phyloP scores from a whole-genome alignment of 805 yeast genomes.

The Candida gorgasii region DNA sequence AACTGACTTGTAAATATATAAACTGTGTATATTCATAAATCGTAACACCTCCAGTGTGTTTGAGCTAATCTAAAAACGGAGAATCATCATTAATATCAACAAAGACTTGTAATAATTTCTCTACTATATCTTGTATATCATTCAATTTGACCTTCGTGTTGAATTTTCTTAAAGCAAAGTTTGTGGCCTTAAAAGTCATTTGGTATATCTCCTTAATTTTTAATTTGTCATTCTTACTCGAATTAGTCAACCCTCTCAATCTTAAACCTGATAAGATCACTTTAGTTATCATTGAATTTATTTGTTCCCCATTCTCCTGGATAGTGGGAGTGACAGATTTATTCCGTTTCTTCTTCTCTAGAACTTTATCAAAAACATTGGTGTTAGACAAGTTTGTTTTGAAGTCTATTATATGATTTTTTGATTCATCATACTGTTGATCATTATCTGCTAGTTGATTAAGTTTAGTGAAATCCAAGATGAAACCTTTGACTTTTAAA shows the following conservation, averaged over 20 bases:
- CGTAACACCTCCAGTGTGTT: neutral
- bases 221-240: conserved; percentile 31
- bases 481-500: conserved; percentile 9
- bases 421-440: neutral
- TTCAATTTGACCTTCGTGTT: conserved; percentile 23
- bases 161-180: conserved; percentile 40
- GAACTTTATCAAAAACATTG: conserved; percentile 36
- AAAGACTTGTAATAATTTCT: conserved; percentile 36
- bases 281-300: conserved; percentile 33
- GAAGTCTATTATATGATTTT: conserved; percentile 11
- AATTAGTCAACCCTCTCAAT: conserved; percentile 35
- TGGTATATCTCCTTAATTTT: conserved; percentile 42
- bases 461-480: conserved; percentile 12
- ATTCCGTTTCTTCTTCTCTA: conserved; percentile 23
- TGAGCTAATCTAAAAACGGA: conserved; percentile 6
- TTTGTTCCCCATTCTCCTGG: conserved; percentile 29
- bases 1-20: conserved; percentile 21
- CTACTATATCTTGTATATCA: conserved; percentile 42
- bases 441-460: neutral
- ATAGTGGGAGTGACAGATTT: conserved; percentile 19
- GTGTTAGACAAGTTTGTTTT: conserved; percentile 13
- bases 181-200: conserved; percentile 40
- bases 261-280: conserved; percentile 43
- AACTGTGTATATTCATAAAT: neutral
- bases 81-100: conserved; percentile 26